Conservation (phyloP, 192 early-diverging fungal species). For the Umbelopsis sp. region DNA sequence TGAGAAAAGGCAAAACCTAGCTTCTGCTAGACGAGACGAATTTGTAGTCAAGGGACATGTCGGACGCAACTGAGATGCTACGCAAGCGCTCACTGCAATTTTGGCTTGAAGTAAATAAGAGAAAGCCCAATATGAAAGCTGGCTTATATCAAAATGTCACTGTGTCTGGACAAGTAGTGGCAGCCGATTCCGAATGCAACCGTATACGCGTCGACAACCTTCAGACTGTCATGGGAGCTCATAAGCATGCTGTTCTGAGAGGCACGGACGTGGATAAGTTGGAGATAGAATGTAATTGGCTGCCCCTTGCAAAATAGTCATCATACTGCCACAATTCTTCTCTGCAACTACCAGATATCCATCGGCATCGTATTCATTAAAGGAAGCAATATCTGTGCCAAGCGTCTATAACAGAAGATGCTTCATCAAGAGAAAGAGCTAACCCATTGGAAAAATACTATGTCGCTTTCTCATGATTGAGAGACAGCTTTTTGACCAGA, state of each 20-base stretch:
- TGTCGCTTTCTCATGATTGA: no score
- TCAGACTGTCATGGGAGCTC: conserved; percentile 52
- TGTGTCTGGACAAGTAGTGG: conserved; percentile 45
- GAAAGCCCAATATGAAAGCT: conserved; percentile 29
- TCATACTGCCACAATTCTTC: no score
- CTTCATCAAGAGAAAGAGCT: no score
- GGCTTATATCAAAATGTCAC: conserved; percentile 43
- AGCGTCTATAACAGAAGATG: no score
- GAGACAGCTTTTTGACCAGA: no score
- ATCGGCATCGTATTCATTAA: no score
- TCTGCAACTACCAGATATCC: no score
- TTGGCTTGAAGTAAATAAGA: conserved; percentile 47
- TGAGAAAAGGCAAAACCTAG: no score
- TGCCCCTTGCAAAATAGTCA: neutral
- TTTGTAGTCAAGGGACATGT: neutral
- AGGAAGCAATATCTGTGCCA: no score
- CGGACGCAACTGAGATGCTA: conserved; percentile 30
- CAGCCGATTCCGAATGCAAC: conserved; percentile 51
- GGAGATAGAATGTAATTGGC: neutral
- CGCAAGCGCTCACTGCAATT: conserved; percentile 49
- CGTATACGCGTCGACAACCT: conserved; percentile 51
- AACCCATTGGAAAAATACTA: no score
- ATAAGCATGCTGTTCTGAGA: conserved; percentile 54
- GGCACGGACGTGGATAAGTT: conserved; percentile 50
- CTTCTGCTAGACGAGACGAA: neutral